Evolutionary conservation across 176 grass and related monocot species (phyloP).

Genomic region (Eleusine indica): DNA sequence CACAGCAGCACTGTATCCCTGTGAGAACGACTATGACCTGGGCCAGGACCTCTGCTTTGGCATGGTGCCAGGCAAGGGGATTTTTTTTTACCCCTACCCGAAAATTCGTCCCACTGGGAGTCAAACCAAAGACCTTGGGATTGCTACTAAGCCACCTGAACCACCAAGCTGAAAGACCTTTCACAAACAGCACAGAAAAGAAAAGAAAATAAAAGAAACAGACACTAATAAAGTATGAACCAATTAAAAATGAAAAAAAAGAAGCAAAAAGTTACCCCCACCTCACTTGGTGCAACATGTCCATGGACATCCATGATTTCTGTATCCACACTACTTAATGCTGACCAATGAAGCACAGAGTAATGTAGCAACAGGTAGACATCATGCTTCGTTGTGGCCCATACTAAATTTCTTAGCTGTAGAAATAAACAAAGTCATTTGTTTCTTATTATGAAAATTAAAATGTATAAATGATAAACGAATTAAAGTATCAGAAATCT

Average conservation of each 20-base stretch:
- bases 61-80: no score
- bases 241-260: background rate
- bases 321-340: slow-evolving; percentile 18
- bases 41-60: no score
- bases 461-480: background rate
- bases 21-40: no score
- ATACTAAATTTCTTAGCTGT: slow-evolving; percentile 48
- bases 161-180: no score
- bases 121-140: no score
- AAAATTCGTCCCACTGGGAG: no score
- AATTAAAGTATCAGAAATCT: slow-evolving; percentile 5
- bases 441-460: slow-evolving; percentile 1
- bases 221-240: background rate
- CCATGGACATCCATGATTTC: slow-evolving; percentile 31
- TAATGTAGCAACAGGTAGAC: slow-evolving; percentile 36
- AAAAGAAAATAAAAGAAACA: background rate
- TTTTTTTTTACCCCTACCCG: no score
- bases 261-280: background rate
- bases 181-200: no score
- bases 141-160: no score
- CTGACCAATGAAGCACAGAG: slow-evolving; percentile 41
- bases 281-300: slow-evolving; percentile 34
- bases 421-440: slow-evolving; percentile 22
- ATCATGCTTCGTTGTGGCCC: slow-evolving; percentile 42
- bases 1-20: no score